A percentile compares a stretch with the other conserved stretches of the same genome.
phyloP scores from a whole-genome alignment of 1,139 yeast genomes.

The Sugiyamaella paludigena region DNA sequence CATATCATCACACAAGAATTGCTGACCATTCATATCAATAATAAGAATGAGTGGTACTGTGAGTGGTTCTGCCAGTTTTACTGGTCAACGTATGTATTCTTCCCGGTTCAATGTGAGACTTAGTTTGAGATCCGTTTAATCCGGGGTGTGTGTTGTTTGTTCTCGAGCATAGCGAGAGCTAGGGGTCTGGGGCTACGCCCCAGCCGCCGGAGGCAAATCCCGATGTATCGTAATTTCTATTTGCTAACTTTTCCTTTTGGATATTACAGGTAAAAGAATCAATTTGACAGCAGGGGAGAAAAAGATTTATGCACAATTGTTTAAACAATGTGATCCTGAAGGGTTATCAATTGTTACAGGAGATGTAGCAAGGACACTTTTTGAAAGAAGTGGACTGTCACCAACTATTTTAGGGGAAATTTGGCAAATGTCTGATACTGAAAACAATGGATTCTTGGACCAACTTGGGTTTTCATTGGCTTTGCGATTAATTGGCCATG shows the following conservation, averaged over 20 bases:
- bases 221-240: too few species aligned
- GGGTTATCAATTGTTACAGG: slow-evolving; percentile 84
- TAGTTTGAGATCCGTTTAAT: too few species aligned
- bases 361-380: slow-evolving; percentile 77
- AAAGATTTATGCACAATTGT: slow-evolving; percentile 66
- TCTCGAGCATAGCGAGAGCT: too few species aligned
- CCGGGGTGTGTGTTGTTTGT: too few species aligned
- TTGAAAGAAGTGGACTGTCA: slow-evolving; percentile 83
- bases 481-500: slow-evolving; percentile 84
- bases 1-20: background rate
- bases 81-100: slow-evolving; percentile 10
- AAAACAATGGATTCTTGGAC: slow-evolving; percentile 80
- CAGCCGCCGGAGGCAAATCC: too few species aligned
- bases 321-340: slow-evolving; percentile 76
- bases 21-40: background rate
- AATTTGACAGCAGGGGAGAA: slow-evolving; percentile 75
- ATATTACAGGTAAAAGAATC: slow-evolving; percentile 16
- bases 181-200: too few species aligned
- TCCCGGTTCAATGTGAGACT: too few species aligned
- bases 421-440: slow-evolving; percentile 89
- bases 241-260: background rate
- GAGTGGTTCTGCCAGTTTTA: slow-evolving; percentile 5
- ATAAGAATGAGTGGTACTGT: background rate
- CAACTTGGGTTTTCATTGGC: slow-evolving; percentile 82
- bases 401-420: slow-evolving; percentile 80